These are phyloP conservation scores for Picea sitchensis DNA, from an alignment of 75 land plant species.

Conservation along the genomic window DNA sequence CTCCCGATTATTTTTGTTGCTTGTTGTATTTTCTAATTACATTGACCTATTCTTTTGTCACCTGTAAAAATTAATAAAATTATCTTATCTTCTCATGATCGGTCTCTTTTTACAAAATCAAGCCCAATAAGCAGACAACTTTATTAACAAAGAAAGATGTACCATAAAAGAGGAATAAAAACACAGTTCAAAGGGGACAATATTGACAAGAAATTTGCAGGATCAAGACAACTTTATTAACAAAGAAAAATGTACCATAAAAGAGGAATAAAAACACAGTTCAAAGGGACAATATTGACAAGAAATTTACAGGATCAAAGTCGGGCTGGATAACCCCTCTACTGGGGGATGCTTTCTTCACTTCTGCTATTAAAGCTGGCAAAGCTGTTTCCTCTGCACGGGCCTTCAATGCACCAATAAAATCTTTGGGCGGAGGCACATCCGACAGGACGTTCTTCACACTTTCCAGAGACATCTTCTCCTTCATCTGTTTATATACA, in stretches of 20 bases:
- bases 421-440: slow-evolving; percentile 41
- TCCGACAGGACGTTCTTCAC: slow-evolving; percentile 24
- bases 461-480: slow-evolving; percentile 25
- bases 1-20: no score
- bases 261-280: neutral
- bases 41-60: no score
- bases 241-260: neutral
- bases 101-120: no score
- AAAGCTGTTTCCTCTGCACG: slow-evolving; percentile 29
- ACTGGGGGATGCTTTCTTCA: slow-evolving; percentile 65
- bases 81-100: no score
- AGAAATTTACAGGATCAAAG: slow-evolving; percentile 46
- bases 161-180: neutral
- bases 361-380: slow-evolving; percentile 59
- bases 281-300: neutral
- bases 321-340: slow-evolving; percentile 49
- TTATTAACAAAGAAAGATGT: neutral
- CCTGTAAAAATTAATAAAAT: no score
- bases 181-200: neutral
- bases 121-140: neutral
- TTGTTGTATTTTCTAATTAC: no score
- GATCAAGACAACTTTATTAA: slow-evolving; percentile 19
- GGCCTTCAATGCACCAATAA: slow-evolving; percentile 38
- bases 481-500: slow-evolving; percentile 39
- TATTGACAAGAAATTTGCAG: slow-evolving; percentile 23